Conservation (phyloP, 78 protist genomes). For the Bodo saltans region DNA sequence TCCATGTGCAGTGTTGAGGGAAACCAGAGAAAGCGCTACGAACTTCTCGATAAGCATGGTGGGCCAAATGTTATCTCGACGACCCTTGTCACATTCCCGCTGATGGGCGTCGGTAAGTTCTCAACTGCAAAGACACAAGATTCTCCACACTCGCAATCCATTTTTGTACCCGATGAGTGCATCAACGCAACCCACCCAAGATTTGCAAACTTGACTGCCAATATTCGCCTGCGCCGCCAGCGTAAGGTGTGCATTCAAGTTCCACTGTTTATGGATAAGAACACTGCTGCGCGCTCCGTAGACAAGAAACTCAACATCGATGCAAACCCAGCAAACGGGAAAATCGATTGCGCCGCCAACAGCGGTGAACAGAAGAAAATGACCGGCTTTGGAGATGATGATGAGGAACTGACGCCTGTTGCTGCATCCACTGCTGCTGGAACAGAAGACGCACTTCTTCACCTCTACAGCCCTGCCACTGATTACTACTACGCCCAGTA, state of each 20-base stretch:
- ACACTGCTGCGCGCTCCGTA: conserved; percentile 49
- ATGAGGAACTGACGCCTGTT: not conserved
- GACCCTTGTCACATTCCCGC: conserved; percentile 53
- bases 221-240: conserved; percentile 83
- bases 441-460: not conserved
- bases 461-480: not conserved
- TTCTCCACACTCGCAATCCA: conserved; percentile 40
- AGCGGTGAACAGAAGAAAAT: not conserved
- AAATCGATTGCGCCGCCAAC: not conserved
- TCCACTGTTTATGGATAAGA: conserved; percentile 77
- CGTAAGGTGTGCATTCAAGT: conserved; percentile 70
- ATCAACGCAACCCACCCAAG: conserved; percentile 69
- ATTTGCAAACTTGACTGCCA: conserved; percentile 68
- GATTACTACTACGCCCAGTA: conserved; percentile 27
- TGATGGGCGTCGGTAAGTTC: conserved; percentile 50
- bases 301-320: conserved; percentile 12
- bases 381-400: not conserved
- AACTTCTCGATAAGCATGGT: not conserved
- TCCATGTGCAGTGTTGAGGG: conserved; percentile 28
- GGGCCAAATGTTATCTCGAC: conserved; percentile 25
- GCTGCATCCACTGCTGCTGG: not conserved
- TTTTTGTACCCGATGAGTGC: conserved; percentile 73
- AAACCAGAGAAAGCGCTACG: not conserved
- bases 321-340: not conserved
- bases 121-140: too few species aligned